Evolutionary conservation across 208 protist species (phyloP), one percentile per base, ranked within the genome.

Genomic region (Trypanosoma platydactyli): DNA sequence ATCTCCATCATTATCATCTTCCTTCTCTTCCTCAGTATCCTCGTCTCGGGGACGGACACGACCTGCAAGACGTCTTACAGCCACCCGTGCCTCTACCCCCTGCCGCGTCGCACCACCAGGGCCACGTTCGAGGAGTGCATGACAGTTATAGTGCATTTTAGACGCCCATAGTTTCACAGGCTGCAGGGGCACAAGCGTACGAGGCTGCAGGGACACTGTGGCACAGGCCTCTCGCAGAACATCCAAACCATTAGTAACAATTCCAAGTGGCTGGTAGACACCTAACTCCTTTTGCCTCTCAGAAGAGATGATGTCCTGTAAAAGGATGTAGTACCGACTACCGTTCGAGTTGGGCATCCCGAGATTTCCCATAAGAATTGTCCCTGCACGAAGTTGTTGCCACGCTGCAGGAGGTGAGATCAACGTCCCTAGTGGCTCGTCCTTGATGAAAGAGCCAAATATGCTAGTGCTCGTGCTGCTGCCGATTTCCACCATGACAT

Each of bases 401-500:
- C 91, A 82, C 3, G 64, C 68, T 11, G 71, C 67, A 11, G 60
- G 24, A 49, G 20, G 29, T 52, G 44, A 18, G 22, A 22, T 40
- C 16, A 25, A n/a, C 20, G 3, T 13, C 16, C 15, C 7, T 16
- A 44, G 22, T n/a, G 60, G 44, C 50, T 94, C 88, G 45, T 94
- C 88, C 3, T 75, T 53, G 42, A 80, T 64, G 55, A 89, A 94
- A 40, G 83, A 79, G 15, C 88, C 88, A 78, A 90, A 94, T 50
- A 94, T 89, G 15, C 73, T 83, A 56, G 83, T 84, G 13, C 83
- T 88, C n/a, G 83, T 88, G 83, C 88, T 94, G 68, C 79, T 86
- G 25, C 88, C 88, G 46, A 94, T 79, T 59, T 94, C 88, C 33
- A 91, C 62, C 60, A 91, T 38, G 22, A 76, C 69, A 25, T 61